phyloP scores from a whole-genome alignment of 495 filamentous ascomycete species.

The Aspergillus kassunensis region DNA sequence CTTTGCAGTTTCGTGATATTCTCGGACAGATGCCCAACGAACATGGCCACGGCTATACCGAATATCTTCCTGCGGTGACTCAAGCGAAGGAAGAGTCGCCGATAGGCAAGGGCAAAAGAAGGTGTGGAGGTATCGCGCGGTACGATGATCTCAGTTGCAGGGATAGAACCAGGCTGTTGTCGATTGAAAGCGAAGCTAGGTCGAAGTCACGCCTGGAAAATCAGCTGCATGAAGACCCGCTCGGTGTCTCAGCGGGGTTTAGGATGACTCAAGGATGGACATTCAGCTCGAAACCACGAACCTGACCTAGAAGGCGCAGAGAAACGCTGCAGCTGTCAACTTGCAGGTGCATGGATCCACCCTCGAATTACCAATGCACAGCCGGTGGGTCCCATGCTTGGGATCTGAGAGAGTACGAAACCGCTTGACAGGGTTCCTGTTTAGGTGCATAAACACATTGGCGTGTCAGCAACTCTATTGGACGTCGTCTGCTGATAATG shows the following conservation, averaged over 20 bases:
- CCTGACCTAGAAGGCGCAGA: slow-evolving; percentile 8
- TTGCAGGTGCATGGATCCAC: slow-evolving; percentile 32
- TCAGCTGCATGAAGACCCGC: slow-evolving; percentile 5
- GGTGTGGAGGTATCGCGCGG: neutral
- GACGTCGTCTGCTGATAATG: slow-evolving; percentile 23
- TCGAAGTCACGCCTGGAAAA: neutral
- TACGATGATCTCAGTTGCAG: neutral
- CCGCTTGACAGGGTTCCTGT: slow-evolving; percentile 16
- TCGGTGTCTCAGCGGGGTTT: neutral
- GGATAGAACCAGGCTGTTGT: neutral
- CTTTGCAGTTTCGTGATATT: slow-evolving; percentile 14
- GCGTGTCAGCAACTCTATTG: slow-evolving; percentile 29
- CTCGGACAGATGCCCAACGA: neutral
- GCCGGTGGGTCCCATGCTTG: slow-evolving; percentile 19
- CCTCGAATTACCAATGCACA: slow-evolving; percentile 16
- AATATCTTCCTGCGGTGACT: neutral
- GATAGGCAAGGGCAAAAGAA: neutral
- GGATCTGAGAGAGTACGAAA: slow-evolving; percentile 13
- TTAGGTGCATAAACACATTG: slow-evolving; percentile 36
- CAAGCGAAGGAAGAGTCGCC: slow-evolving; percentile 5
- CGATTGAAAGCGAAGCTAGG: neutral
- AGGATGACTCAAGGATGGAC: neutral
- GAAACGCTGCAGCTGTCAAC: slow-evolving; percentile 19
- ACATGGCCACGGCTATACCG: neutral
- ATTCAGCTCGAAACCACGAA: slow-evolving; percentile 9